phyloP scores from a whole-genome alignment of 257 asterid genomes.

The Oldenlandia corymbosa region DNA sequence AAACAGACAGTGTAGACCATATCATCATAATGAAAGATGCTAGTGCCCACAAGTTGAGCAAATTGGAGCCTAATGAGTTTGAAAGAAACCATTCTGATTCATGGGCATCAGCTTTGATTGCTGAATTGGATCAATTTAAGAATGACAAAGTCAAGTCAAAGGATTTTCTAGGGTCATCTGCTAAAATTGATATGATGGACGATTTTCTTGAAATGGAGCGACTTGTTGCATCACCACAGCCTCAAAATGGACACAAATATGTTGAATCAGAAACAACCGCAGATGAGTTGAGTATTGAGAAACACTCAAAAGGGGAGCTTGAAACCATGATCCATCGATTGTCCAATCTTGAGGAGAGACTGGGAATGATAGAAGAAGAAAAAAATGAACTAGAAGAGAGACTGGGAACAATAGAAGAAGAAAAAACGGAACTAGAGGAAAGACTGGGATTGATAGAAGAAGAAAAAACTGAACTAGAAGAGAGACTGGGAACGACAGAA shows the following conservation, averaged over 20 bases:
- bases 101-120: conserved; percentile 44
- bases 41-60: conserved; percentile 23
- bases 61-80: conserved; percentile 26
- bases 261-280: conserved; percentile 26
- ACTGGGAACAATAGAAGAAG: conserved; percentile 42
- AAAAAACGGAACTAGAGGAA: too few species aligned
- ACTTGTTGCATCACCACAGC: conserved; percentile 54
- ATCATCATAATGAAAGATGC: conserved; percentile 23
- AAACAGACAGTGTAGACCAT: conserved; percentile 33
- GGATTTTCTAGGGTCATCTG: conserved; percentile 26
- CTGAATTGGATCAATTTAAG: conserved; percentile 52
- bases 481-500: too few species aligned
- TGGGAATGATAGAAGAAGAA: conserved; percentile 42
- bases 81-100: conserved; percentile 37
- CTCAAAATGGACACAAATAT: conserved; percentile 27
- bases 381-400: conserved; percentile 50
- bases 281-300: conserved; percentile 27
- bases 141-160: conserved; percentile 36
- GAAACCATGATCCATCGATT: conserved; percentile 36
- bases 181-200: conserved; percentile 74
- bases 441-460: too few species aligned
- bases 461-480: too few species aligned
- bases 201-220: conserved; percentile 90
- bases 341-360: conserved; percentile 48
- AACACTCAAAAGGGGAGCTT: conserved; percentile 35